Evolutionary conservation across 73 alveolate species (phyloP).

Genomic region (Paramecium pentaurelia): DNA sequence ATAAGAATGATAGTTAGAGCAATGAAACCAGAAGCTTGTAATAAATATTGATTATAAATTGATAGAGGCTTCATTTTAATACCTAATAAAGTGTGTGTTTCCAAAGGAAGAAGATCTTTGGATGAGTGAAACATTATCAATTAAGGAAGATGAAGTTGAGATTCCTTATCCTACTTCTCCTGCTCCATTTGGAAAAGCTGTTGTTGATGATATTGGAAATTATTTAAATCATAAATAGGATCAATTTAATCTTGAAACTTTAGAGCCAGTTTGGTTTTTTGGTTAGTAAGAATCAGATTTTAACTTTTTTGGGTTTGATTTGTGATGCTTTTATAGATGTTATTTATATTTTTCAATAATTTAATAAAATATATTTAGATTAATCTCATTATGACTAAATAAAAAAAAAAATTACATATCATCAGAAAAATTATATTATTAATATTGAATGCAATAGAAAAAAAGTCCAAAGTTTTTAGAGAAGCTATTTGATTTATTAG

Average conservation of each 20-base stretch:
- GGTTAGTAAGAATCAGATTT: not conserved
- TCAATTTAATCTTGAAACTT: not conserved
- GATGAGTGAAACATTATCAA: not conserved
- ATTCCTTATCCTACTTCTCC: not conserved
- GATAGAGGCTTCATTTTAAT: not conserved
- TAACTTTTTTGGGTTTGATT: not conserved
- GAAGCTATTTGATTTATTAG: not conserved
- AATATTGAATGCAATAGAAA: not conserved
- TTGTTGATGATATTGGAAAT: not conserved
- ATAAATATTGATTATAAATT: not conserved
- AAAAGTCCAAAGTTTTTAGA: constrained; percentile 35
- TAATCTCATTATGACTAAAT: not conserved
- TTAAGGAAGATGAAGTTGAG: not conserved
- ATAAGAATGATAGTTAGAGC: not conserved
- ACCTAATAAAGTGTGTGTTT: not conserved
- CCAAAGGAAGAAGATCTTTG: not conserved
- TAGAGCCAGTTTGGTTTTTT: not conserved
- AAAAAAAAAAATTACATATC: not conserved
- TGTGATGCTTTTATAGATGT: not conserved
- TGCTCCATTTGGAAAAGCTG: constrained; percentile 10
- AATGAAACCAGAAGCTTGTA: not conserved
- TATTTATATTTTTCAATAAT: not conserved
- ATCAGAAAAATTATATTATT: not conserved
- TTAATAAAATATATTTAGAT: not conserved
- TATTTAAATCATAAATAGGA: not conserved